A percentile compares a stretch with the other conserved stretches of the same genome.
Conservation (phyloP, 78 protist genomes). For the Bigelowiella natans region DNA sequence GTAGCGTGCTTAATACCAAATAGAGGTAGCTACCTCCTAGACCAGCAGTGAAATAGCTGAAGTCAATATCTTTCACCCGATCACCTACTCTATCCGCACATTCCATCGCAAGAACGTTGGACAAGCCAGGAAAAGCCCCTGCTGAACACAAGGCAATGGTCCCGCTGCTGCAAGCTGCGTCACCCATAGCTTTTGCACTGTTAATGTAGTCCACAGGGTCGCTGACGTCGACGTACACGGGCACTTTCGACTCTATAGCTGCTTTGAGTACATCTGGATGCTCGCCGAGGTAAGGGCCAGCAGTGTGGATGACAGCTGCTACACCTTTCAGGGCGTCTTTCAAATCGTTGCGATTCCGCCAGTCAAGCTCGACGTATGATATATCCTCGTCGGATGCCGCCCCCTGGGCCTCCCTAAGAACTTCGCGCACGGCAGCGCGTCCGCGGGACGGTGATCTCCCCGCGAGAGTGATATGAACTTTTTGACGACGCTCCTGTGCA, state of each 20-base stretch:
- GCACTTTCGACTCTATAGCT: background rate
- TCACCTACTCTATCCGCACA: background rate
- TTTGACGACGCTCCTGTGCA: background rate
- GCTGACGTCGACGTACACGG: slow-evolving; percentile 17
- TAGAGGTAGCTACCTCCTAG: slow-evolving; percentile 1
- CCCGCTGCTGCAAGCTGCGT: background rate
- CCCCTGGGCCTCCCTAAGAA: too few relatives aligned
- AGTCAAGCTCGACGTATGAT: too few relatives aligned
- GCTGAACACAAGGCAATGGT: background rate
- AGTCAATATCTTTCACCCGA: background rate
- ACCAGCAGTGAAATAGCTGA: slow-evolving; percentile 12
- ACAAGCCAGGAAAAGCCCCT: slow-evolving; percentile 15
- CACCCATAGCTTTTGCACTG: background rate
- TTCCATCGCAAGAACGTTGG: slow-evolving; percentile 16
- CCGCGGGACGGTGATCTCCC: background rate
- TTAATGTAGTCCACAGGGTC: slow-evolving; percentile 12
- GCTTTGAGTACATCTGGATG: background rate
- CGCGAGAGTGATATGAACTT: background rate
- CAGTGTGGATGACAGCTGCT: background rate
- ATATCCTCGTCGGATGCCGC: too few relatives aligned
- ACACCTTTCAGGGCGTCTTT: background rate
- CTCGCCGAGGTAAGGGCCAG: background rate
- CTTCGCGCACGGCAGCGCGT: background rate
- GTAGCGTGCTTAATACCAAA: background rate
- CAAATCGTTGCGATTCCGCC: background rate